These are phyloP conservation scores for Orbilia quercus DNA, from an alignment of 2,329 filamentous ascomycete species.

Conservation along the genomic window DNA sequence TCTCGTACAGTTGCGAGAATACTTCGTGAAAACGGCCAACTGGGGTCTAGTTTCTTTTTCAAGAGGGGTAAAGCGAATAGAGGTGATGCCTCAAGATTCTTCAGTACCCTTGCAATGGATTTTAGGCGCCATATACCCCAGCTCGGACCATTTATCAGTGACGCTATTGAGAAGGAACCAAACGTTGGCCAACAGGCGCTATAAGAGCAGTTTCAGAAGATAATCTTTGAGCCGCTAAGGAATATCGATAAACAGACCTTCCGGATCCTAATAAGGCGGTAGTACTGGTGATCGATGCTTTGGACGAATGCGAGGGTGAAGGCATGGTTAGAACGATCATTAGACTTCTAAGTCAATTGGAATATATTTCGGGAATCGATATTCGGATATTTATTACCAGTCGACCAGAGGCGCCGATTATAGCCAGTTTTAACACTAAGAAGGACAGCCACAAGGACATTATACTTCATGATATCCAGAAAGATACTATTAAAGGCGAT, in stretches of 20 bases:
- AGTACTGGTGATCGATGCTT: constrained; percentile 61
- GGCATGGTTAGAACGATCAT: constrained; percentile 61
- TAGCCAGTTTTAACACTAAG: constrained; percentile 45
- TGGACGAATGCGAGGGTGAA: constrained; percentile 62
- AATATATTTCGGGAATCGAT: constrained; percentile 18
- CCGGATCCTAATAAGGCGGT: neutral
- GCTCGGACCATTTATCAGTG: constrained; percentile 59
- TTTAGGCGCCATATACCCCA: constrained; percentile 61
- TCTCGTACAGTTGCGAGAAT: constrained; percentile 61
- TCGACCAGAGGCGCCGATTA: constrained; percentile 58
- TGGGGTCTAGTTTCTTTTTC: constrained; percentile 66
- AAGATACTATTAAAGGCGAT: constrained; percentile 59
- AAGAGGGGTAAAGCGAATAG: constrained; percentile 64
- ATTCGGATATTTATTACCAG: constrained; percentile 58
- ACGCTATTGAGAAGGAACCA: constrained; percentile 61
- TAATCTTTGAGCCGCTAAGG: constrained; percentile 23
- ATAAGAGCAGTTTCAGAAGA: constrained; percentile 21
- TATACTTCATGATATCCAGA: constrained; percentile 34
- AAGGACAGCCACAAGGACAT: constrained; percentile 34
- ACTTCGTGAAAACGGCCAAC: constrained; percentile 54
- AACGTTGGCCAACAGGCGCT: constrained; percentile 6
- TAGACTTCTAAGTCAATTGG: constrained; percentile 57
- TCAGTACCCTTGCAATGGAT: constrained; percentile 64
- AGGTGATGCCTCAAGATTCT: constrained; percentile 62
- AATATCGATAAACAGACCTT: constrained; percentile 9